phyloP scores from a whole-genome alignment of 306 rosid species.

The Carpinus viminea region DNA sequence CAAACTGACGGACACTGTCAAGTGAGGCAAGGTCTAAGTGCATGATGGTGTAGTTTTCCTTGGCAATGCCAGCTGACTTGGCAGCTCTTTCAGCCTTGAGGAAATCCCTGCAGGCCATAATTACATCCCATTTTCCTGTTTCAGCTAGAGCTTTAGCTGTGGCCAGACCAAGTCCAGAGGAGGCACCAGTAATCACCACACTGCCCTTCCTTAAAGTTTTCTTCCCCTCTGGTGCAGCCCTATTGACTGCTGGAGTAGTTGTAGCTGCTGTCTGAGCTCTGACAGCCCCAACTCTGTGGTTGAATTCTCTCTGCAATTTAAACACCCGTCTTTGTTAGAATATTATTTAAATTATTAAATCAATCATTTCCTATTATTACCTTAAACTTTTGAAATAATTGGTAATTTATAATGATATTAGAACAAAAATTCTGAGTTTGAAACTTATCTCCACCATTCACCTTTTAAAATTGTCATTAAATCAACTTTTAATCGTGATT shows the following conservation, averaged over 20 bases:
- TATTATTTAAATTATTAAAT: too few species aligned
- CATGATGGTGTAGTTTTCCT: constrained; percentile 86
- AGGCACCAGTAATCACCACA: constrained; percentile 90
- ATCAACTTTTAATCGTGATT: too few species aligned
- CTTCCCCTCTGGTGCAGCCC: constrained; percentile 70
- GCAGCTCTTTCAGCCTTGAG: constrained; percentile 98
- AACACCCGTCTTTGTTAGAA: not conserved
- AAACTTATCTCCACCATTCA: too few species aligned
- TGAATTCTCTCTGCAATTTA: constrained; percentile 51
- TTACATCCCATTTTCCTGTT: constrained; percentile 94
- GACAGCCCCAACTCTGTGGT: constrained; percentile 44
- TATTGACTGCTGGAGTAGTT: constrained; percentile 60
- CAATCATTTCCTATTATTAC: too few species aligned
- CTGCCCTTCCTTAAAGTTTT: constrained; percentile 87
- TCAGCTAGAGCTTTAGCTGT: constrained; percentile 96
- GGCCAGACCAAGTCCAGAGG: constrained; percentile 95
- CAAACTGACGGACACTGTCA: constrained; percentile 91
- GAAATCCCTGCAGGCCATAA: constrained; percentile 99
- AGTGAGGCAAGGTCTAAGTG: constrained; percentile 95
- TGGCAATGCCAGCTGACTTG: constrained; percentile 76
- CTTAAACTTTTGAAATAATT: too few species aligned
- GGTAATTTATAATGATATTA: too few species aligned
- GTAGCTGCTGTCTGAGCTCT: constrained; percentile 73
- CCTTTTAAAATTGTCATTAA: too few species aligned
- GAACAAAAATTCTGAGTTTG: too few species aligned